These are phyloP conservation scores for Scheffersomyces insectosa DNA, from an alignment of 1,139 yeast genomes.

Conservation along the genomic window DNA sequence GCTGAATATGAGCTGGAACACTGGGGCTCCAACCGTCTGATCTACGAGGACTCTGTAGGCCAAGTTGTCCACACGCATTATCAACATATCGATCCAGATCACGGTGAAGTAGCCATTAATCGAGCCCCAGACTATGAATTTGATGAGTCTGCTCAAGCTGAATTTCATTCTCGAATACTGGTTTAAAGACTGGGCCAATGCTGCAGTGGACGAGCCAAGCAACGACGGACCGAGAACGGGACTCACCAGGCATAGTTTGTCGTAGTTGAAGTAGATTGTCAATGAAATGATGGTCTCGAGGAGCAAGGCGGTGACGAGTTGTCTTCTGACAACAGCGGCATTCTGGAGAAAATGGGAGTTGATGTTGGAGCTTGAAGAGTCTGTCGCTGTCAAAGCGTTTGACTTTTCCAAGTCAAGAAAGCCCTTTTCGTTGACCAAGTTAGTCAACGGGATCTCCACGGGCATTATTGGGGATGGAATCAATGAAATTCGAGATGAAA, in stretches of 20 bases:
- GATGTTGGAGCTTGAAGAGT: constrained; percentile 5
- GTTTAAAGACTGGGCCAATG: constrained; percentile 58
- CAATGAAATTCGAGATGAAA: too few species aligned
- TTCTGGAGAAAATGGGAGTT: constrained; percentile 5
- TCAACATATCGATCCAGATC: constrained; percentile 55
- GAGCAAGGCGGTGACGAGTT: constrained; percentile 15
- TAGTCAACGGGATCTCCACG: too few species aligned
- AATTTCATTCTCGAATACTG: constrained; percentile 47
- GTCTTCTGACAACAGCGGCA: constrained; percentile 2
- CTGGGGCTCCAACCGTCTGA: constrained; percentile 56
- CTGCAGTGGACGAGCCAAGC: constrained; percentile 51
- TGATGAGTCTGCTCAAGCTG: constrained; percentile 41
- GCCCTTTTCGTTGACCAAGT: too few species aligned
- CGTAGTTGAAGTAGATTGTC: constrained; percentile 31
- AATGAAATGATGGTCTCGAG: constrained; percentile 25
- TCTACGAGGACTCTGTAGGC: constrained; percentile 47
- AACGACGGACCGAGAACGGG: constrained; percentile 36
- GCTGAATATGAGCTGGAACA: constrained; percentile 53
- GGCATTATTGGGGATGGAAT: too few species aligned
- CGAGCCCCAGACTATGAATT: constrained; percentile 63
- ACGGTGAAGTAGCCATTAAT: constrained; percentile 58
- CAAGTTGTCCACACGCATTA: constrained; percentile 34
- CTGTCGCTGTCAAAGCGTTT: constrained; percentile 8
- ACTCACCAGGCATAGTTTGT: constrained; percentile 5
- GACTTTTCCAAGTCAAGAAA: constrained; percentile 11